A percentile compares a stretch with the other conserved stretches of the same genome.
Conservation (phyloP, 306 rosid species). For the Dalbergia cochinchinensis region DNA sequence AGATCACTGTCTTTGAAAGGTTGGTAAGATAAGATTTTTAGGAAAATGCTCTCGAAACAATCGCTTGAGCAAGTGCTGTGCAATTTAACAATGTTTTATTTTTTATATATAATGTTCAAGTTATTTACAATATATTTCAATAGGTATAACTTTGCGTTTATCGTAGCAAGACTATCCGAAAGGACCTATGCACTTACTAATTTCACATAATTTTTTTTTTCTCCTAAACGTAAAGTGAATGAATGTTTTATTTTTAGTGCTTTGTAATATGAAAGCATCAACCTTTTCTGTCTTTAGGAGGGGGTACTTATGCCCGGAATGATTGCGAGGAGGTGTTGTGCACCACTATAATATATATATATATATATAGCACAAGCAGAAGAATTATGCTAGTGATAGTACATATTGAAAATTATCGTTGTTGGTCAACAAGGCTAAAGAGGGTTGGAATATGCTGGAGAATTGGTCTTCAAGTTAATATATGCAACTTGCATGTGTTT, state of each 20-base stretch:
- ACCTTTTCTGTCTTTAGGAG: conserved; percentile 6
- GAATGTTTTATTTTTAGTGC: background rate
- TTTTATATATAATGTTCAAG: background rate
- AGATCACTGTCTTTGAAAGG: conserved; percentile 11
- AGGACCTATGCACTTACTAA: background rate
- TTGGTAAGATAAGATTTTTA: background rate
- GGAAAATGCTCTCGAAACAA: background rate
- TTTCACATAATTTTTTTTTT: background rate
- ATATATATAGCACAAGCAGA: background rate
- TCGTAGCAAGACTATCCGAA: background rate
- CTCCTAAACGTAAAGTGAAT: background rate
- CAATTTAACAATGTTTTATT: background rate
- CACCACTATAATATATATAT: conserved; percentile 44
- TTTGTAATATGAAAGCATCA: conserved; percentile 43
- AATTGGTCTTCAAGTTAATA: background rate
- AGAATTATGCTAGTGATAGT: background rate
- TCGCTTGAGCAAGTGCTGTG: background rate
- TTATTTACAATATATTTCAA: background rate
- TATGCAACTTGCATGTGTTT: background rate
- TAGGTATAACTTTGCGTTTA: background rate
- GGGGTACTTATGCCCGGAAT: conserved; percentile 41
- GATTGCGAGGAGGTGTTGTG: conserved; percentile 39
- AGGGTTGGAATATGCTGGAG: background rate
- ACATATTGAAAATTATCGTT: background rate
- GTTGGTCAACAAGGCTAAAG: conserved; percentile 30